A percentile compares a stretch with the other conserved stretches of the same genome.
phyloP scores from a whole-genome alignment of 768 basidiomycete genomes.

The Pilatotrama ljubarskyi region DNA sequence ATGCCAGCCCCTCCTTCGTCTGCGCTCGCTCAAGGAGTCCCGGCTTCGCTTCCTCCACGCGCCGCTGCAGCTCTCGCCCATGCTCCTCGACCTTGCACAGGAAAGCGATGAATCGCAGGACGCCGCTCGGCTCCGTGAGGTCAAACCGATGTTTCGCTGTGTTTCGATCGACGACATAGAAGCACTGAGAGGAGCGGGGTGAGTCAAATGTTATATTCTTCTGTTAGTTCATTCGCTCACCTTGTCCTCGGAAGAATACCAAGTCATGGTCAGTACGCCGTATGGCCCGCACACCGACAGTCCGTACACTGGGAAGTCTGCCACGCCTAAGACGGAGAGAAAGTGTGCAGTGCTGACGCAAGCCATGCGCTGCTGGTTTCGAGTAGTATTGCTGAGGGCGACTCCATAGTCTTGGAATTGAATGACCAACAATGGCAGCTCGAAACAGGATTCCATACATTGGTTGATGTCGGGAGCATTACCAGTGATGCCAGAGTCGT shows the following conservation, averaged over 20 bases:
- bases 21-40: background rate
- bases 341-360: background rate
- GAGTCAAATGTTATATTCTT: too few relatives aligned
- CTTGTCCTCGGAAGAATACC: background rate
- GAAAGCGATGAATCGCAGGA: too few relatives aligned
- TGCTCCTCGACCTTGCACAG: too few relatives aligned
- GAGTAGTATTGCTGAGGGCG: background rate
- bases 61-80: too few relatives aligned
- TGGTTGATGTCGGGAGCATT: too few relatives aligned
- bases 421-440: background rate
- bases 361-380: background rate
- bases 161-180: too few relatives aligned
- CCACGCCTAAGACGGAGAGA: background rate
- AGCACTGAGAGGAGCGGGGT: too few relatives aligned
- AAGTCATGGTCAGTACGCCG: background rate
- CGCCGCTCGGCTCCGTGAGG: too few relatives aligned
- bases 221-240: conserved; percentile 23
- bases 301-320: background rate
- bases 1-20: background rate
- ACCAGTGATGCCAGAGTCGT: too few relatives aligned
- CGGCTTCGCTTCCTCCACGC: background rate
- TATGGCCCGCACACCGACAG: background rate
- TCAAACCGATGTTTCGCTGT: too few relatives aligned
- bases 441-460: too few relatives aligned
- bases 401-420: background rate